phyloP scores from a whole-genome alignment of 176 grass and related monocot genomes.

The Carex scoparia region DNA sequence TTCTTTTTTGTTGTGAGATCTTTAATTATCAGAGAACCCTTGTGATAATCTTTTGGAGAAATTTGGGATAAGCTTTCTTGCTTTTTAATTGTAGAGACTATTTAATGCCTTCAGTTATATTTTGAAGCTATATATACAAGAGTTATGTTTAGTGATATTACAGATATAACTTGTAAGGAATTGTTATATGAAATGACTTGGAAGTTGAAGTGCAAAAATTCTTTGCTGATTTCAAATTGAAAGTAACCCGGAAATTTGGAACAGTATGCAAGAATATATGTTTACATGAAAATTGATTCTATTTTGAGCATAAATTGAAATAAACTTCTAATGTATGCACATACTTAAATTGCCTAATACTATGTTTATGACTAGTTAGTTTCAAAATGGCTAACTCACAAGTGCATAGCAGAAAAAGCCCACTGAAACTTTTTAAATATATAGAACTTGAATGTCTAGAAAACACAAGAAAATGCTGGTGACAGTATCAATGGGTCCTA shows the following conservation, averaged over 20 bases:
- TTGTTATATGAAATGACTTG: neutral
- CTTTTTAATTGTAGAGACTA: neutral
- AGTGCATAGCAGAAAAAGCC: neutral
- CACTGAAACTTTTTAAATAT: neutral
- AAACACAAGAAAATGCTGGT: neutral
- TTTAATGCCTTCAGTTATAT: constrained; percentile 7
- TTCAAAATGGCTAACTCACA: neutral
- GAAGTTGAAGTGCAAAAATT: neutral
- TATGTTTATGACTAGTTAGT: neutral
- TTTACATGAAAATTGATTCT: neutral
- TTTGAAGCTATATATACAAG: neutral
- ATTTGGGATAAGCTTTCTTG: neutral
- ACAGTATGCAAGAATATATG: neutral
- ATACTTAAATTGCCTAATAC: neutral
- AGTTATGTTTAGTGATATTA: constrained; percentile 3
- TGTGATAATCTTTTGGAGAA: constrained; percentile 7
- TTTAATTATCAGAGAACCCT: constrained; percentile 21
- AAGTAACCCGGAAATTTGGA: neutral
- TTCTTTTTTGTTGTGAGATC: constrained; percentile 23
- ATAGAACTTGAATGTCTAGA: neutral
- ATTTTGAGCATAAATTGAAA: neutral
- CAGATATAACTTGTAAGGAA: too few species aligned
- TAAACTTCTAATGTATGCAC: neutral
- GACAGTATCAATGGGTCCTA: neutral
- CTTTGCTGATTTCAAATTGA: neutral